phyloP scores from a whole-genome alignment of 2,329 filamentous ascomycete species.

The Xylariales sp. region DNA sequence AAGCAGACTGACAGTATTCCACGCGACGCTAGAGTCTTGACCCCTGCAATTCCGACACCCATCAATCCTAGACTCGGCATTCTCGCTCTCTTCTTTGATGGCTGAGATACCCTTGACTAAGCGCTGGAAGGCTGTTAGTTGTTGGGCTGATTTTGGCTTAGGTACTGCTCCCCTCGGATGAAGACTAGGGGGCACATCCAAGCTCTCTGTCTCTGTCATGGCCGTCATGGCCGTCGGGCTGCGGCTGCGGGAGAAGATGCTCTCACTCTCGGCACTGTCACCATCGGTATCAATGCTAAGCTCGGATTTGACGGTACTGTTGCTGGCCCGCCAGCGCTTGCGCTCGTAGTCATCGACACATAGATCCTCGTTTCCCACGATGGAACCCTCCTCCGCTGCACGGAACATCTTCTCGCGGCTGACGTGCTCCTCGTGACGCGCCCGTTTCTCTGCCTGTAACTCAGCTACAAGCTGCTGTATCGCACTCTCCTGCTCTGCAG shows the following conservation, averaged over 20 bases:
- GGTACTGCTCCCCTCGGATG: conserved; percentile 34
- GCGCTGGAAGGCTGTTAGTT: conserved; percentile 61
- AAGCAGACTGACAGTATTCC: conserved; percentile 72
- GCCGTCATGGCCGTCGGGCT: conserved; percentile 64
- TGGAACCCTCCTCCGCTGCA: conserved; percentile 53
- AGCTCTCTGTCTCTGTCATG: conserved; percentile 42
- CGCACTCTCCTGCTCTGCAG: conserved; percentile 64
- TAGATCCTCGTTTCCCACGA: conserved; percentile 62
- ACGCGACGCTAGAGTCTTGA: conserved; percentile 68
- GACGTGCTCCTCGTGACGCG: conserved; percentile 55
- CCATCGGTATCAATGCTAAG: conserved; percentile 65
- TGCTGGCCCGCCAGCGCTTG: conserved; percentile 57
- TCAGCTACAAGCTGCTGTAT: conserved; percentile 64
- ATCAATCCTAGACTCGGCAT: conserved; percentile 38
- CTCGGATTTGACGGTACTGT: conserved; percentile 56
- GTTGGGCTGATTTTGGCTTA: conserved; percentile 49
- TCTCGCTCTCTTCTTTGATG: conserved; percentile 46
- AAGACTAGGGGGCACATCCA: conserved; percentile 34
- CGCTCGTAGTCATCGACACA: conserved; percentile 63
- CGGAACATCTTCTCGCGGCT: conserved; percentile 46
- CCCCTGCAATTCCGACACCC: conserved; percentile 69
- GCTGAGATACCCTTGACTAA: conserved; percentile 60
- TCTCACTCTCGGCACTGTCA: conserved; percentile 61
- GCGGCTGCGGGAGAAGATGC: conserved; percentile 70
- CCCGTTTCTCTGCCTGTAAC: conserved; percentile 63